A percentile compares a stretch with the other conserved stretches of the same genome.
Evolutionary conservation across 805 yeast genomes (phyloP).

Genomic region (Metschnikowia drakensbergensis): DNA sequence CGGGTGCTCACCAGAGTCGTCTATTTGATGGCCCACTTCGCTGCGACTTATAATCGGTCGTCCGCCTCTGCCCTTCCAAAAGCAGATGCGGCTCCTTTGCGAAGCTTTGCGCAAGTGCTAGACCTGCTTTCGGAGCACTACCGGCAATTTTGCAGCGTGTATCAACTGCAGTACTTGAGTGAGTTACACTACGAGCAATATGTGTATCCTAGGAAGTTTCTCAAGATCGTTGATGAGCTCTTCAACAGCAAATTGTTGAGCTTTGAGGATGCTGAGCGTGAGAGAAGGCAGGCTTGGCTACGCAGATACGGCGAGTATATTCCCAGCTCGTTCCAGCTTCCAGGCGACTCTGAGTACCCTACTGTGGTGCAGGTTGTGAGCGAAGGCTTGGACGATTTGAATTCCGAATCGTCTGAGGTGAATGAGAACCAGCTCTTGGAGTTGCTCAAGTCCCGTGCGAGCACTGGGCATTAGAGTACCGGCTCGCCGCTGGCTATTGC

Average conservation of each 20-base stretch:
- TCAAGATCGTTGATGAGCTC: slow-evolving; percentile 29
- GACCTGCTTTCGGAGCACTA: slow-evolving; percentile 34
- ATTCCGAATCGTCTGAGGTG: slow-evolving; percentile 4
- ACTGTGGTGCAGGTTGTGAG: slow-evolving; percentile 39
- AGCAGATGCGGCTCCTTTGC: slow-evolving; percentile 7
- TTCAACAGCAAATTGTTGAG: slow-evolving; percentile 29
- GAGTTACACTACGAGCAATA: slow-evolving; percentile 40
- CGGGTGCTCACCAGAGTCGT: slow-evolving; percentile 25
- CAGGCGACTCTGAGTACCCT: slow-evolving; percentile 37
- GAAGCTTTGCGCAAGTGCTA: slow-evolving; percentile 25
- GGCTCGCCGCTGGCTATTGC: too few relatives aligned
- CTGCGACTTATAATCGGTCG: slow-evolving; percentile 5
- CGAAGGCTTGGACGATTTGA: slow-evolving; percentile 35
- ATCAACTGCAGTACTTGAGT: slow-evolving; percentile 32
- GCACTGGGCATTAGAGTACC: background rate
- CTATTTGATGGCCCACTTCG: slow-evolving; percentile 18
- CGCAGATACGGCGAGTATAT: slow-evolving; percentile 38
- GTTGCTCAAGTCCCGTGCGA: slow-evolving; percentile 6
- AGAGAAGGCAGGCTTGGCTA: slow-evolving; percentile 35
- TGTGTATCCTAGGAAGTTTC: slow-evolving; percentile 36
- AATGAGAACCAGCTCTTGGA: slow-evolving; percentile 13
- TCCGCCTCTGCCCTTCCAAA: background rate
- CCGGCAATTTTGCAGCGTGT: slow-evolving; percentile 30
- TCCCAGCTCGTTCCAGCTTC: slow-evolving; percentile 37
- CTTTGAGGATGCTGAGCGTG: slow-evolving; percentile 33